Conservation (phyloP, 805 yeast genomes). For the Diddensiella caesifluorescens region DNA sequence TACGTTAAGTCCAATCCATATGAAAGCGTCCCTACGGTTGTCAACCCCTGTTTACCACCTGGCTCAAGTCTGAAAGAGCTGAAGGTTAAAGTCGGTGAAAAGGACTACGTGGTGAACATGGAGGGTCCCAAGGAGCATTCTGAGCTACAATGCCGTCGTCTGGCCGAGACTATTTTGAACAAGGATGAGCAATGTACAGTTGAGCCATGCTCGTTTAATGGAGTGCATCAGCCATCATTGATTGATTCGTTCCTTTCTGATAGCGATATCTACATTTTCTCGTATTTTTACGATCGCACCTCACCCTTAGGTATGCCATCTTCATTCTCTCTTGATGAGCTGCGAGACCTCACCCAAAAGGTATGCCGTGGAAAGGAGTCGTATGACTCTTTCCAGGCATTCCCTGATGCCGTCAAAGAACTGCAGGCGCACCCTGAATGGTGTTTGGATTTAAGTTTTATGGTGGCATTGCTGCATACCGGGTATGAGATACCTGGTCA, state of each 20-base stretch:
- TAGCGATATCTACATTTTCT: constrained; percentile 82
- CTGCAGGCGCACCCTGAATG: constrained; percentile 80
- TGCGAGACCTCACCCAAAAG: constrained; percentile 69
- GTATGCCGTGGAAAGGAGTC: constrained; percentile 80
- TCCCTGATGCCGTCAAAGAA: constrained; percentile 60
- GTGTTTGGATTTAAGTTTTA: constrained; percentile 90
- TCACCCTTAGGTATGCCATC: constrained; percentile 92
- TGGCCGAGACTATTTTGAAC: constrained; percentile 78
- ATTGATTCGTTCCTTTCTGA: constrained; percentile 64
- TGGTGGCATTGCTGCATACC: constrained; percentile 84
- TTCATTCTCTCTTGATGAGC: constrained; percentile 78
- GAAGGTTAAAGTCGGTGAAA: constrained; percentile 48
- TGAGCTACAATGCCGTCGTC: constrained; percentile 77
- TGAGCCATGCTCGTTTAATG: constrained; percentile 92
- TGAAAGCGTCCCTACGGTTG: constrained; percentile 38
- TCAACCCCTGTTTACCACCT: constrained; percentile 88
- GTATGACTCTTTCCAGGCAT: constrained; percentile 68
- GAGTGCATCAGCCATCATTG: constrained; percentile 93
- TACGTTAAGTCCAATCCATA: constrained; percentile 33
- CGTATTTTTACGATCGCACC: constrained; percentile 93
- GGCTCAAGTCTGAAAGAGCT: constrained; percentile 56
- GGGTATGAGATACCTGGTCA: constrained; percentile 92
- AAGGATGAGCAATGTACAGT: constrained; percentile 72
- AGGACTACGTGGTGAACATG: constrained; percentile 50
- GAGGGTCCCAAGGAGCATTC: constrained; percentile 59